These are phyloP conservation scores for Linum trigynum DNA, from an alignment of 345 rosid genomes.

Conservation along the genomic window DNA sequence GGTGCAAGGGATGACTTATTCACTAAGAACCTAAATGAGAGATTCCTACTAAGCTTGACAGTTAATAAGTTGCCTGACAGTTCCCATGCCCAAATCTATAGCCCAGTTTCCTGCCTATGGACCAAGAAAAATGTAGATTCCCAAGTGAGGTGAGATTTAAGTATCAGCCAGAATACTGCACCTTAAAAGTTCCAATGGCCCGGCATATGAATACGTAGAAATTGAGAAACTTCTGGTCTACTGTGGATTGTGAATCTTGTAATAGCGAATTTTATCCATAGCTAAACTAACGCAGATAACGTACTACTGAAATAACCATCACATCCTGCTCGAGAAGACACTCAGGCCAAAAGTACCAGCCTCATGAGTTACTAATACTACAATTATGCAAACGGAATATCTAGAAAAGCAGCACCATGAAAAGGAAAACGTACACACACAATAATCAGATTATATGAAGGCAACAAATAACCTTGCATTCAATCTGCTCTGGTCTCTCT, in stretches of 20 bases:
- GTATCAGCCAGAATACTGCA: not conserved
- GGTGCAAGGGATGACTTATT: not conserved
- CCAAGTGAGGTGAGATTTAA: not conserved
- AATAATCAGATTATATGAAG: not conserved
- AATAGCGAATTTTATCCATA: not conserved
- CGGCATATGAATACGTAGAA: no score
- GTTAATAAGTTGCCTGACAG: not conserved
- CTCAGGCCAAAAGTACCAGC: not conserved
- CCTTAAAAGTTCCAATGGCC: not conserved
- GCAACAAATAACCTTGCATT: slow-evolving; percentile 65
- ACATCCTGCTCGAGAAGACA: not conserved
- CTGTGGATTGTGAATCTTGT: no score
- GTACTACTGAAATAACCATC: not conserved
- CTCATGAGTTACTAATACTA: not conserved
- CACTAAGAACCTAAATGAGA: not conserved
- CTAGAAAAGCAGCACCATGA: not conserved
- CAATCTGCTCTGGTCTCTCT: slow-evolving; percentile 50
- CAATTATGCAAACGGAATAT: not conserved
- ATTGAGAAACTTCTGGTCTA: not conserved
- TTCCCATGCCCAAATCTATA: not conserved
- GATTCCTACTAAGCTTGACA: not conserved
- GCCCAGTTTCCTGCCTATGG: not conserved
- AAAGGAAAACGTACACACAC: not conserved
- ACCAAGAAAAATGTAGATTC: not conserved
- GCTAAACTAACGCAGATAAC: not conserved